Base-by-base conservation (phyloP, 345 rosid genomes). In the Murraya paniculata region DNA sequence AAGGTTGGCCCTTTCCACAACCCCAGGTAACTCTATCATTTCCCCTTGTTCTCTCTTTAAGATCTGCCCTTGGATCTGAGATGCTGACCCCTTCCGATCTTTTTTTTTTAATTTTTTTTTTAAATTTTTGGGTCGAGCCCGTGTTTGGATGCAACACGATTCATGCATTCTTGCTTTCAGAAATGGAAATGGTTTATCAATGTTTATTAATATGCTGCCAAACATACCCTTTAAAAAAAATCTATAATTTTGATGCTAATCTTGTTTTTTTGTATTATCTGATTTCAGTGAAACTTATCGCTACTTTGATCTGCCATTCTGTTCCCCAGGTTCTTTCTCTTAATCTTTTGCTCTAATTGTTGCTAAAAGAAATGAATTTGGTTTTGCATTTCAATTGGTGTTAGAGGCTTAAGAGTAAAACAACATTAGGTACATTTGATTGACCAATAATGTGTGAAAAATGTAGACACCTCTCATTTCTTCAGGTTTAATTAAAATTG, bases 1-100 rank as follows among this genome's bases (percentile, higher is more conserved):
- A 93, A 93, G 79, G 94, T 91, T 69, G 97, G 93, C 9, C 97
- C 98, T 28, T 93, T 89, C 71, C 91, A 93, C 80, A 93, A 93
- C 73, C 97, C 94, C 80, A 91, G 93, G 98, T 84, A 81, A 80
- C 31, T 21, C 39, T 64, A 18, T 64, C 35, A 1, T 76, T 41
- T 53, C 30, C 25, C 53, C 0, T 5, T 57, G 27, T 35, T 59
- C 16, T 58, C 4, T 28, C 19, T 68, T 59, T n/a, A 3, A 68
- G 72, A 60, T 69, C 72, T 78, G 70, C 16, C 53, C 39, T 78
- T 64, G 36, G 70, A 74, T 81, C 67, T 74, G 74, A 6, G 22
- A 22, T 61, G n/a, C 24, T 8, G 7, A 1, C 58, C 16, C 28
- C 22, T 70, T 28, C 13, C 36, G 6, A 64, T 75, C 35, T 36